Evolutionary conservation across 352 stramenopile genomes (phyloP).

Genomic region (Blastocystis sp.): DNA sequence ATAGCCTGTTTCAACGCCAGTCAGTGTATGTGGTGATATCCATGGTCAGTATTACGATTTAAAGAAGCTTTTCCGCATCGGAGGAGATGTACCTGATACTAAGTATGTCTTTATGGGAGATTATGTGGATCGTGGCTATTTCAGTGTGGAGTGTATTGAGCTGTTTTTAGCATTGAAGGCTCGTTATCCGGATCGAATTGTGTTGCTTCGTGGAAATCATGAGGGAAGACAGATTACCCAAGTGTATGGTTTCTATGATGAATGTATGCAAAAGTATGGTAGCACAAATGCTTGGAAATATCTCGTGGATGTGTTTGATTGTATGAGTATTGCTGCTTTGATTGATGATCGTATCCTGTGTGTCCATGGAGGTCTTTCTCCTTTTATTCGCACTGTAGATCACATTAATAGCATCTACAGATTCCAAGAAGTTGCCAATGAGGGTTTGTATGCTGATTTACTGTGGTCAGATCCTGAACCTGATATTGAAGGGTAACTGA

Average conservation of each 20-base stretch:
- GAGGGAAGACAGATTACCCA: too few species aligned
- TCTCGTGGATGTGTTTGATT: slow-evolving; percentile 90
- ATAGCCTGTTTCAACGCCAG: slow-evolving; percentile 70
- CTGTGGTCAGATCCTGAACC: slow-evolving; percentile 95
- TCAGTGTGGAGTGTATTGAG: slow-evolving; percentile 81
- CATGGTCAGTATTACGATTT: slow-evolving; percentile 82
- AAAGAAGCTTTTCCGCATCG: slow-evolving; percentile 77
- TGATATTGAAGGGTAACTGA: slow-evolving; percentile 76
- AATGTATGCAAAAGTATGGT: slow-evolving; percentile 90
- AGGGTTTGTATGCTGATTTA: slow-evolving; percentile 90
- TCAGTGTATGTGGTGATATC: slow-evolving; percentile 80
- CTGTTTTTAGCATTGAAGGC: slow-evolving; percentile 78
- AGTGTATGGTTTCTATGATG: too few species aligned
- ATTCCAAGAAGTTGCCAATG: slow-evolving; percentile 86
- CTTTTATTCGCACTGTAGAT: slow-evolving; percentile 85
- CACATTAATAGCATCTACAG: slow-evolving; percentile 88
- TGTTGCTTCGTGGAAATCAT: slow-evolving; percentile 77
- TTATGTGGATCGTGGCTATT: slow-evolving; percentile 80
- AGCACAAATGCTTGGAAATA: slow-evolving; percentile 89
- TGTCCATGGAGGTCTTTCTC: slow-evolving; percentile 87
- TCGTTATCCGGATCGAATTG: slow-evolving; percentile 78
- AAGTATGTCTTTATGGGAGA: slow-evolving; percentile 85
- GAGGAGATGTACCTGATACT: slow-evolving; percentile 75
- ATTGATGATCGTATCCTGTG: slow-evolving; percentile 81
- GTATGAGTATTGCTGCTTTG: slow-evolving; percentile 83